Evolutionary conservation across 108 stramenopile genomes (phyloP).

Genomic region (Conticribra weissflogii): DNA sequence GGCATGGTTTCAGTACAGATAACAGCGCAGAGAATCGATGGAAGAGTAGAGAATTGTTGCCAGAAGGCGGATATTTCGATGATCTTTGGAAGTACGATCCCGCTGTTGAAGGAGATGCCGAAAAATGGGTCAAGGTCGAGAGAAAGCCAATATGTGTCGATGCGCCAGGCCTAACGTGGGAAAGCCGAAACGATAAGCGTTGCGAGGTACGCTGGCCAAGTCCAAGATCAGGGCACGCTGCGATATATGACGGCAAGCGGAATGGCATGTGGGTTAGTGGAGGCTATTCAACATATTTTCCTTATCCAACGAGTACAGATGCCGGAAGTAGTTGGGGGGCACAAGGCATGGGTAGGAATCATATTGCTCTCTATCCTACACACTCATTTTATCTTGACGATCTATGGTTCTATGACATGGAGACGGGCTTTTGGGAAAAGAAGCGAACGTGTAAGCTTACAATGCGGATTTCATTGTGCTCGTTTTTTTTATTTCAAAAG

Average conservation of each 20-base stretch:
- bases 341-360: conserved; percentile 28
- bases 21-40: conserved; percentile 74
- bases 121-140: conserved; percentile 51
- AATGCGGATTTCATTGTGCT: too few relatives aligned
- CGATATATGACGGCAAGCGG: conserved; percentile 57
- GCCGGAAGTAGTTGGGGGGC: conserved; percentile 50
- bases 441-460: conserved; percentile 33
- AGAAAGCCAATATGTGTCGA: conserved; percentile 50
- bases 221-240: conserved; percentile 71
- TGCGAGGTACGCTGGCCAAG: conserved; percentile 72
- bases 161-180: conserved; percentile 66
- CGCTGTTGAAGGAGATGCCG: conserved; percentile 9
- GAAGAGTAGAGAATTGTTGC: conserved; percentile 49
- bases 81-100: conserved; percentile 77
- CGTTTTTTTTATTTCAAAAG: too few relatives aligned
- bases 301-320: conserved; percentile 73
- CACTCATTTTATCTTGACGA: conserved; percentile 76
- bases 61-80: conserved; percentile 77
- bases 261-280: conserved; percentile 77
- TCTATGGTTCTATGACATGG: conserved; percentile 75
- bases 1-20: conserved; percentile 82
- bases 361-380: conserved; percentile 57
- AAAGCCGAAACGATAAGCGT: conserved; percentile 54
- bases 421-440: conserved; percentile 62
- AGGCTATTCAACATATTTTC: conserved; percentile 79